Evolutionary conservation across 1,284 basidiomycete species (phyloP), one percentile per base, ranked within the genome.

Genomic region (Naganishia liquefaciens): DNA sequence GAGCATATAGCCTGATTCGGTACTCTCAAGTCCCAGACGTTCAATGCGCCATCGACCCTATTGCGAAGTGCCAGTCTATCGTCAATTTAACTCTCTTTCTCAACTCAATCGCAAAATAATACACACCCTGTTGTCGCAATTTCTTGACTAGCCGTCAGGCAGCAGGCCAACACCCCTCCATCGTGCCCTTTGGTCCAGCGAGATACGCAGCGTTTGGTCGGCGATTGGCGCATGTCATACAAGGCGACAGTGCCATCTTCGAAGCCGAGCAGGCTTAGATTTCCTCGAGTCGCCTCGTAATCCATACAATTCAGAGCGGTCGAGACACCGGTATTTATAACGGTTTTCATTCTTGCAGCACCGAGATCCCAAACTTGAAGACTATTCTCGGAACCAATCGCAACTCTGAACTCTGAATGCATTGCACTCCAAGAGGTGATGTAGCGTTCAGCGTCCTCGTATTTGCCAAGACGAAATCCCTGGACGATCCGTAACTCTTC

Each of bases 11-110:
- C 28, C 25, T 65, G 55, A 60, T 30, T 37, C 17, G 53, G 46
- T 17, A 68, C 43, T 40, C 66, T 43, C 5, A 68, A 15, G 50
- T 68, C 66, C 66, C 66, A 68, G 0, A 68, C 42, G 17, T 53
- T 39, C 7, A 68, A 54, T 3, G 33, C 55, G 2, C 66, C 66
- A 47, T 68, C 57, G 7, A 37, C 33, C 25, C 30, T 46, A 19
- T 60, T 62, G 60, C 3, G 30, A 42, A 28, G 9, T n/a, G 13
- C 39, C 49, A 11, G 21, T 15, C 30, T 37, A 43, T 55, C n/a
- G 17, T 23, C 47, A 46, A 23, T 37, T 15, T 54, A 27, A 7
- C 30, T 25, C 49, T 19, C 4, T 11, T 25, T 2, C 21, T 13
- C n/a, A 3, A 21, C 5, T 19, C 3, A 5, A n/a, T 33, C 17